Conservation (phyloP, 768 basidiomycete species). For the Mycena indigotica region DNA sequence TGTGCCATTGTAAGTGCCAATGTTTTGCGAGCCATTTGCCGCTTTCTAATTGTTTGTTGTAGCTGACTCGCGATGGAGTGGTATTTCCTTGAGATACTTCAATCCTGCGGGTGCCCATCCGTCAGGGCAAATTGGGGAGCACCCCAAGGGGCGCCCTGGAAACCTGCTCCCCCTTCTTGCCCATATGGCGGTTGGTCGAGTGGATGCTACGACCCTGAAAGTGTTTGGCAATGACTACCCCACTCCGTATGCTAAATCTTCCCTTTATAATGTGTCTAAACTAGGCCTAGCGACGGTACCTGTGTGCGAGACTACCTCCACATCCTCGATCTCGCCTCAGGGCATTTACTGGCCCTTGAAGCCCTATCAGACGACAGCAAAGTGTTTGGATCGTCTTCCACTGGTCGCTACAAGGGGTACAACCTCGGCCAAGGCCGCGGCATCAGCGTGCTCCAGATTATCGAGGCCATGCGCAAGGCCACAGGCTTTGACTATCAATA, state of each 20-base stretch:
- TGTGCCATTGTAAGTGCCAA: slow-evolving; percentile 67
- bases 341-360: slow-evolving; percentile 89
- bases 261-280: slow-evolving; percentile 4
- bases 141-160: slow-evolving; percentile 92
- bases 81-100: slow-evolving; percentile 93
- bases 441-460: slow-evolving; percentile 90
- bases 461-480: slow-evolving; percentile 91
- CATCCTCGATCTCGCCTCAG: slow-evolving; percentile 91
- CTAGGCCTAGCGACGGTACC: slow-evolving; percentile 75
- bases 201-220: slow-evolving; percentile 66
- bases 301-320: slow-evolving; percentile 97
- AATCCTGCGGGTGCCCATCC: slow-evolving; percentile 99
- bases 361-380: slow-evolving; percentile 66
- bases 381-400: slow-evolving; percentile 57
- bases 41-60: slow-evolving; percentile 18
- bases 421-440: slow-evolving; percentile 95
- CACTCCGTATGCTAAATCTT: slow-evolving; percentile 64
- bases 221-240: slow-evolving; percentile 98
- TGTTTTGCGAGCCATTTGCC: slow-evolving; percentile 11
- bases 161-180: slow-evolving; percentile 93
- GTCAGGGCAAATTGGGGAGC: slow-evolving; percentile 93
- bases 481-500: slow-evolving; percentile 87
- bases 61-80: slow-evolving; percentile 79
- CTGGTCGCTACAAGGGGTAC: slow-evolving; percentile 85
- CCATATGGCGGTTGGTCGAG: slow-evolving; percentile 91